A percentile compares a stretch with the other conserved stretches of the same genome.
phyloP scores from a whole-genome alignment of 2,329 filamentous ascomycete genomes.

The Fusarium sacchari region DNA sequence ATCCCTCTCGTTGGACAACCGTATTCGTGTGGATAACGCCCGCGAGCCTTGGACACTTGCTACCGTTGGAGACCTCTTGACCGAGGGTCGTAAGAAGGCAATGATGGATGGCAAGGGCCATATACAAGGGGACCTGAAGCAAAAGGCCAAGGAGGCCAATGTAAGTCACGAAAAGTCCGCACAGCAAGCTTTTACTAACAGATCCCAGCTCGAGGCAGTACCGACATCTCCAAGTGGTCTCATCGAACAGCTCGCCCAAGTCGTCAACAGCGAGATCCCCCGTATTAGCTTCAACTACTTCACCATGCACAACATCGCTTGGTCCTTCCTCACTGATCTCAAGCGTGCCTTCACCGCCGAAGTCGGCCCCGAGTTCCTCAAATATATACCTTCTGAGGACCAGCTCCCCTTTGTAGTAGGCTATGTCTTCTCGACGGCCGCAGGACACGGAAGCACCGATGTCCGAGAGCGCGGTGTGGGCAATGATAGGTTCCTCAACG shows the following conservation, averaged over 20 bases:
- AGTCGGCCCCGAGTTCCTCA: neutral
- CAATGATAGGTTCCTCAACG: neutral
- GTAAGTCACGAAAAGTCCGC: neutral
- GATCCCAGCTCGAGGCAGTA: neutral
- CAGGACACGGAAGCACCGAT: neutral
- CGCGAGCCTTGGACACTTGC: conserved; percentile 8
- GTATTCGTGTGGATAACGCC: neutral
- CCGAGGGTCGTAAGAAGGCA: neutral
- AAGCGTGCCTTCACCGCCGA: neutral
- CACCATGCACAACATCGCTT: conserved; percentile 10
- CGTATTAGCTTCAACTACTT: conserved; percentile 22
- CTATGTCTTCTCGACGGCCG: conserved; percentile 47
- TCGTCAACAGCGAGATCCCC: conserved; percentile 4
- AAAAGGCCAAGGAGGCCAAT: neutral
- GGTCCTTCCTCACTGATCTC: neutral
- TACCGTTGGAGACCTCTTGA: conserved; percentile 1
- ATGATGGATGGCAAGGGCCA: conserved; percentile 9
- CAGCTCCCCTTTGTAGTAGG: conserved; percentile 12
- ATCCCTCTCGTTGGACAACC: neutral
- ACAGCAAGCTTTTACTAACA: neutral
- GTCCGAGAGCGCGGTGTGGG: neutral
- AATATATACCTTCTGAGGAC: neutral
- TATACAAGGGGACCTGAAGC: neutral
- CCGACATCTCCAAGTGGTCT: neutral
- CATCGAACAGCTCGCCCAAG: conserved; percentile 9